These are phyloP conservation scores for Hypholoma sublateritium DNA, from an alignment of 768 basidiomycete genomes.

Conservation along the genomic window DNA sequence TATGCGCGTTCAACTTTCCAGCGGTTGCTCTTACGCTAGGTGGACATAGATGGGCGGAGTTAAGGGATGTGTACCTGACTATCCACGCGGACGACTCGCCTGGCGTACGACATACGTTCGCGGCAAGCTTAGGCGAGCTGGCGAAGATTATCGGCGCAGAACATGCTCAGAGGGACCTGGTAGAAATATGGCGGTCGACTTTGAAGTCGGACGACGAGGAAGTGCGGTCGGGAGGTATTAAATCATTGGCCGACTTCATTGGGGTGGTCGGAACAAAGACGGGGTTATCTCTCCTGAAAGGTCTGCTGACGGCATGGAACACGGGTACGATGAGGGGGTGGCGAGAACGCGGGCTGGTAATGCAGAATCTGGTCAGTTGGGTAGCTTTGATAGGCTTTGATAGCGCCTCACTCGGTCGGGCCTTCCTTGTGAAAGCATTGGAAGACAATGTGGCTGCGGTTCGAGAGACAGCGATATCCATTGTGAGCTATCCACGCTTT, in stretches of 20 bases:
- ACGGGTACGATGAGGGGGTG: slow-evolving; percentile 63
- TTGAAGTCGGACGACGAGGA: slow-evolving; percentile 63
- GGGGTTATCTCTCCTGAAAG: slow-evolving; percentile 43
- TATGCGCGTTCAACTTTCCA: slow-evolving; percentile 90
- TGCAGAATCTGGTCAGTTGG: slow-evolving; percentile 54
- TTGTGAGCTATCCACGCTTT: slow-evolving; percentile 46
- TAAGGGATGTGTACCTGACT: slow-evolving; percentile 66
- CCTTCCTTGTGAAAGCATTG: slow-evolving; percentile 60
- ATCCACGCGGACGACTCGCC: slow-evolving; percentile 59
- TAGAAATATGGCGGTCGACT: slow-evolving; percentile 69
- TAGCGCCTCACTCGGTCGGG: slow-evolving; percentile 45
- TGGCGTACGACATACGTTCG: slow-evolving; percentile 76
- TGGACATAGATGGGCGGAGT: slow-evolving; percentile 64
- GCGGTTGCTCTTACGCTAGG: slow-evolving; percentile 88
- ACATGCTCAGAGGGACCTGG: slow-evolving; percentile 63
- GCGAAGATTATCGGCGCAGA: slow-evolving; percentile 81
- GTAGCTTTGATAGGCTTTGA: slow-evolving; percentile 38
- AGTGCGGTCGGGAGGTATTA: slow-evolving; percentile 69
- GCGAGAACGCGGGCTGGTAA: slow-evolving; percentile 77
- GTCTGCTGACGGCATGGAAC: slow-evolving; percentile 55
- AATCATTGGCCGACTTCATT: slow-evolving; percentile 60
- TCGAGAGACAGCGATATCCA: slow-evolving; percentile 67
- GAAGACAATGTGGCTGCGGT: slow-evolving; percentile 85
- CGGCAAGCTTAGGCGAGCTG: slow-evolving; percentile 87
- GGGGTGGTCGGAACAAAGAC: slow-evolving; percentile 49